phyloP scores from a whole-genome alignment of 805 yeast species.

The Starmerella gropengiesseri region DNA sequence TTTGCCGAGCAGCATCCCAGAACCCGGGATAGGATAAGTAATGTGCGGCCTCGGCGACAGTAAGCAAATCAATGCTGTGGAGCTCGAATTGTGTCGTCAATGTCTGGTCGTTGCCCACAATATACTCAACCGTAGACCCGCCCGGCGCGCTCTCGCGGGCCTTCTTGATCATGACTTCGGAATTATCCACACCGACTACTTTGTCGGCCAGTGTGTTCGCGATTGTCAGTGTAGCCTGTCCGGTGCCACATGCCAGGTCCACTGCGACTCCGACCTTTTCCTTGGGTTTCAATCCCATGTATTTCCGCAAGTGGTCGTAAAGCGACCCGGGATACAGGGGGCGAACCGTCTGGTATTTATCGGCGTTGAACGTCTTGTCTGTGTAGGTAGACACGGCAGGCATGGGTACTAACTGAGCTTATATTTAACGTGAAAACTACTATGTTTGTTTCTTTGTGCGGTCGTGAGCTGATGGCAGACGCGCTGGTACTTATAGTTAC shows the following conservation, averaged over 20 bases:
- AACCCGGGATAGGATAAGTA: slow-evolving; percentile 59
- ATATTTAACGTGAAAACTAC: too few species aligned
- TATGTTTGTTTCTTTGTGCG: too few species aligned
- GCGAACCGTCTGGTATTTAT: slow-evolving; percentile 45
- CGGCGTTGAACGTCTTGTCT: slow-evolving; percentile 40
- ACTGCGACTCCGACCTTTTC: slow-evolving; percentile 33
- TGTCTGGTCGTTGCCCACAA: slow-evolving; percentile 23
- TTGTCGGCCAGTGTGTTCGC: slow-evolving; percentile 33
- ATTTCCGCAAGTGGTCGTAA: slow-evolving; percentile 35
- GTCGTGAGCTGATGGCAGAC: too few species aligned
- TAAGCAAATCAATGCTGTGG: slow-evolving; percentile 49
- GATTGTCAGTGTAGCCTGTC: slow-evolving; percentile 53
- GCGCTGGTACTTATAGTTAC: too few species aligned
- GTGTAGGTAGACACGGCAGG: slow-evolving; percentile 55
- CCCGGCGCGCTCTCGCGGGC: slow-evolving; percentile 28
- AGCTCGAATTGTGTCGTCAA: slow-evolving; percentile 21
- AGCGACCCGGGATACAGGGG: slow-evolving; percentile 55
- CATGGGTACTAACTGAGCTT: too few species aligned
- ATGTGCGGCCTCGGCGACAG: slow-evolving; percentile 75
- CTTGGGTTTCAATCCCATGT: slow-evolving; percentile 21
- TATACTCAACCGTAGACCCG: slow-evolving; percentile 9
- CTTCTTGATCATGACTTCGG: slow-evolving; percentile 44
- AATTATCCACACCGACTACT: slow-evolving; percentile 54
- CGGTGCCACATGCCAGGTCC: slow-evolving; percentile 76
- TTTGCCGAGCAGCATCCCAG: slow-evolving; percentile 39